Conservation (phyloP, 768 basidiomycete genomes). For the Russula olivacea region DNA sequence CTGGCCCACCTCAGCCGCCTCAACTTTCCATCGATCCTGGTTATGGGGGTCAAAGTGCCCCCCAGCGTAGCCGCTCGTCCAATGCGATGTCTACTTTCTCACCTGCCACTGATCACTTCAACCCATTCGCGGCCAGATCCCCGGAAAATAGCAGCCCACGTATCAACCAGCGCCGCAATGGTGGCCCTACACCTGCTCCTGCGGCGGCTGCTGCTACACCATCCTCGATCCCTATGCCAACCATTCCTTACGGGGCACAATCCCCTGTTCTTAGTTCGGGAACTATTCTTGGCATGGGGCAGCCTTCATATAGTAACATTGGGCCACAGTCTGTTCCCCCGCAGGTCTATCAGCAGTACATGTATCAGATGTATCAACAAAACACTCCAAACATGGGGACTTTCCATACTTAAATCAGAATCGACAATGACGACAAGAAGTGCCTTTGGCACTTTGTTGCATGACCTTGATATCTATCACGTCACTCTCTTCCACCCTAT, state of each 20-base stretch:
- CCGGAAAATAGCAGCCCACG: conserved; percentile 49
- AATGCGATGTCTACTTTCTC: conserved; percentile 45
- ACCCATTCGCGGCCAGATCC: conserved; percentile 48
- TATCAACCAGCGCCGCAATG: conserved; percentile 42
- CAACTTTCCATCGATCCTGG: conserved; percentile 65
- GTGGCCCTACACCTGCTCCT: conserved; percentile 33
- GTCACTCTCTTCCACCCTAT: conserved; percentile 20
- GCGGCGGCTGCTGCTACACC: conserved; percentile 3
- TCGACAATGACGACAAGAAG: conserved; percentile 16
- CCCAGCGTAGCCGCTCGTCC: conserved; percentile 27
- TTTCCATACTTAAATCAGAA: conserved; percentile 41
- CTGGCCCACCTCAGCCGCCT: conserved; percentile 66
- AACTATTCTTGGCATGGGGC: conserved; percentile 57
- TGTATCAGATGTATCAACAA: conserved; percentile 77
- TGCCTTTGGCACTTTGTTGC: conserved; percentile 3
- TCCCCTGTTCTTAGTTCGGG: conserved; percentile 56
- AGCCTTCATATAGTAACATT: conserved; percentile 58
- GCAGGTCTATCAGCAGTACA: conserved; percentile 70
- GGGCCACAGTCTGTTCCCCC: conserved; percentile 52
- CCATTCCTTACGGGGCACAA: conserved; percentile 51
- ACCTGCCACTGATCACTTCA: conserved; percentile 50
- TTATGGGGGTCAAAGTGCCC: conserved; percentile 39
- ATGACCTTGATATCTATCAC: conserved; percentile 21
- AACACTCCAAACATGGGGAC: conserved; percentile 72
- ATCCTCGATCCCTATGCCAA: conserved; percentile 28